Conservation (phyloP, 108 stramenopile species). For the Skeletonema tropicum region DNA sequence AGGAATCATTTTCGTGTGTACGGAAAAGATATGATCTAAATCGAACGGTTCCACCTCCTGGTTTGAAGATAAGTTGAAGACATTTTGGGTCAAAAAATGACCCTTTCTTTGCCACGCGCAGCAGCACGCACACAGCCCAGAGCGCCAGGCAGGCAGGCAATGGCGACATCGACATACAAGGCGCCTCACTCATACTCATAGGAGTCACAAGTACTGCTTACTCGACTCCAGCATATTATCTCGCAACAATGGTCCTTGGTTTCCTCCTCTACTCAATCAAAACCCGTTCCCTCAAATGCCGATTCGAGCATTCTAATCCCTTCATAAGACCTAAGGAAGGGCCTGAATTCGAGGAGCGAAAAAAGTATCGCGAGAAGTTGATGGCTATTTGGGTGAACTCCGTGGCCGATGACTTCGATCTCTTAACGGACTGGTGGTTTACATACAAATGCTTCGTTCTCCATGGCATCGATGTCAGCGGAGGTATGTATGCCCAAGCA, state of each 20-base stretch:
- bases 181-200: too few species aligned
- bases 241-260: constrained; percentile 22
- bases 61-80: too few species aligned
- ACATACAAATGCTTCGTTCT: background rate
- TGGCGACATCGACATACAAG: too few species aligned
- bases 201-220: too few species aligned
- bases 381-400: constrained; percentile 21
- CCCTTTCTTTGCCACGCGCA: too few species aligned
- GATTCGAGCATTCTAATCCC: constrained; percentile 20
- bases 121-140: too few species aligned
- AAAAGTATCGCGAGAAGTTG: constrained; percentile 19
- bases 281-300: constrained; percentile 11
- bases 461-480: constrained; percentile 9
- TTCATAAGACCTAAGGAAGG: constrained; percentile 11
- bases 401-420: constrained; percentile 22
- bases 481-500: constrained; percentile 13
- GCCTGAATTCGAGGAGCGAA: constrained; percentile 7
- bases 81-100: too few species aligned
- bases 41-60: too few species aligned
- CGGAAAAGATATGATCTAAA: too few species aligned
- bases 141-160: too few species aligned
- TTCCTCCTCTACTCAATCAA: constrained; percentile 14
- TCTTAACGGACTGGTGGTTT: constrained; percentile 37
- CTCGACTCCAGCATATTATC: too few species aligned
- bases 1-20: too few species aligned